Base-by-base conservation (phyloP, 2,329 filamentous ascomycete genomes). In the Aspergillus puulaauensis region DNA sequence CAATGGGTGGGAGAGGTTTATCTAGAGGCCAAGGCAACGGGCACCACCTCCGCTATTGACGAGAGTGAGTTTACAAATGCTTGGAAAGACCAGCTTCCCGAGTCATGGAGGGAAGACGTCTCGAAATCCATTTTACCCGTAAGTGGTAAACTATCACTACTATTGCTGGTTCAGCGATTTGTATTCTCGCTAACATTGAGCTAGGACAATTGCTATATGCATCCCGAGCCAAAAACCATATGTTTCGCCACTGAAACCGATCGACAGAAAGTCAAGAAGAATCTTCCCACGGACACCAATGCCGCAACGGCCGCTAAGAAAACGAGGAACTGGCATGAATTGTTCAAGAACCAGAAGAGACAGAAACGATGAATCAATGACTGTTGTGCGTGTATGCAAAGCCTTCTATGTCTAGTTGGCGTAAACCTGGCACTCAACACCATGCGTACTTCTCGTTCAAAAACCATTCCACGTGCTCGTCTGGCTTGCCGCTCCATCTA, bases 381-480 rank as follows among this genome's bases (percentile, higher is more conserved):
- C 11, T 23, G 27, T 17, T 23, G 14, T 41, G 27, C 40, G 39
- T 51, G 39, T 19, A 39, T 56, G 12, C 33, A 58, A 51, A 14
- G 24, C n/a, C 8, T 23, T 61, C 54, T 62, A 60, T 52, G 51
- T 52, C 55, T 54, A 58, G 47, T 37, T 21, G 21, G 27, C 21
- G 14, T 7, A 31, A 17, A 15, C 35, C 14, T 37, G 35, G 35
- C 6, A 43, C 19, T 74, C 67, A 81, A 60, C 78, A 81, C 79
- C 79, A 81, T 47, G 72, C 74, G 61, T 78, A 81, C 65, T 79
- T 80, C 69, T 81, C 77, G 58, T 79, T 81, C 67, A 72, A 72
- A 24, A 75, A 57, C 79, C 79, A 81, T 55, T 78, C 74, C 45
- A 79, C 72, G 6, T 77, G 70, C 23, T 75, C 67, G 15, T 71